Conservation (phyloP, 257 asterid species). For the Nicotiana sylvestris region DNA sequence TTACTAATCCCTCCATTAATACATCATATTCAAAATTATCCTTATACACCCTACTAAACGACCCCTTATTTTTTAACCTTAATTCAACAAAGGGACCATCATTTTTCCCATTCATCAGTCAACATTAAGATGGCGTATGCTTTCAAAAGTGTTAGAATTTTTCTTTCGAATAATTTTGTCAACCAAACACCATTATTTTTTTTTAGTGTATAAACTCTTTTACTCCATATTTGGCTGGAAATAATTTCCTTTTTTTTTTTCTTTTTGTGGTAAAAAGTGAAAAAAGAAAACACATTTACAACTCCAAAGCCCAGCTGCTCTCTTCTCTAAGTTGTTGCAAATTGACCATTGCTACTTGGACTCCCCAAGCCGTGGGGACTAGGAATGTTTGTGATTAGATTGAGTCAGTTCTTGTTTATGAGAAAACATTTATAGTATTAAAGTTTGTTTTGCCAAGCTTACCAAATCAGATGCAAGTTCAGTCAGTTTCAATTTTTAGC, state of each 20-base stretch:
- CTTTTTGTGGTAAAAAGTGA: not conserved
- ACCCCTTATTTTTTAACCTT: too few species aligned
- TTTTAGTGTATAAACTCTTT: too few species aligned
- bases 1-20: too few species aligned
- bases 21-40: too few species aligned
- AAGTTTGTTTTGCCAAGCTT: not conserved
- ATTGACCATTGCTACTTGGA: not conserved
- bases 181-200: too few species aligned
- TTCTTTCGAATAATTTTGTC: too few species aligned
- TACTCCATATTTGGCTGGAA: not conserved
- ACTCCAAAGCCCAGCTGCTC: not conserved
- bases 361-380: not conserved
- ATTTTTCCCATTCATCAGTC: too few species aligned
- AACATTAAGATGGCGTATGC: too few species aligned
- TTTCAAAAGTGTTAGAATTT: too few species aligned
- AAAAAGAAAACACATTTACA: not conserved
- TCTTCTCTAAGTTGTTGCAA: not conserved
- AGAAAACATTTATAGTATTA: not conserved
- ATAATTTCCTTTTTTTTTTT: not conserved
- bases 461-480: not conserved
- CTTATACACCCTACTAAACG: too few species aligned
- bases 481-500: not conserved
- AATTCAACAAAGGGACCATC: too few species aligned
- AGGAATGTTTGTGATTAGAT: not conserved
- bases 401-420: not conserved